Evolutionary conservation across 768 basidiomycete genomes (phyloP), one percentile per base, ranked within the genome.

Genomic region (Suillus discolor): DNA sequence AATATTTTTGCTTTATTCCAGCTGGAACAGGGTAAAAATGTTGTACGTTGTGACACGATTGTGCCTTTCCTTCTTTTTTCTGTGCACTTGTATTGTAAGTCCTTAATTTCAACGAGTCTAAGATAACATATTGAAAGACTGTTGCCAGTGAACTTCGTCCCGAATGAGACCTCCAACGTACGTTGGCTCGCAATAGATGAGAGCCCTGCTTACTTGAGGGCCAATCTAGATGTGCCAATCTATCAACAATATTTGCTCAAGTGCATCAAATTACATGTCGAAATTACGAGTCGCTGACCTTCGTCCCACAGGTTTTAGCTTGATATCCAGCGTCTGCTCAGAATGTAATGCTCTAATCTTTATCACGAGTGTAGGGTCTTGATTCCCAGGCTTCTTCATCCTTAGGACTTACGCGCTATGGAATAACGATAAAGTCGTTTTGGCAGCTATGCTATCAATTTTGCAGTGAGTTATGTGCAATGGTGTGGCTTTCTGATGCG

Each of bases 351-450:
- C 6, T 15, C 34, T 31, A 13, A 16, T 38, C 23, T 44, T 38
- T 5, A 45, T 38, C 20, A 4, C 25, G 20, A 36, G 16, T 25
- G 15, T 15, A 15, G 8, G n/a, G 42, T 49, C 23, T 47, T 61
- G 3, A 25, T 51, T 39, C 2, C n/a, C 28, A 65, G 64, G 61
- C 31, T 62, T 65, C 28, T 54, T 65, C 49, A 62, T 65, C 18
- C 47, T 62, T n/a, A 61, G 64, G 13, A 41, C 64, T 16, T 65
- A 51, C 12, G 64, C 61, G 1, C 25, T 65, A 31, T 65, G 64
- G 64, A 23, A 47, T 20, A 36, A 51, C 41, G 54, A 51, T 31
- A 45, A 28, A 41, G 53, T 39, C 6, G 39, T 65, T 25, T 34
- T 65, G 28, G 15, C 20, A 47, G 44, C 28, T 12, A 39, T 62